A percentile compares a stretch with the other conserved stretches of the same genome.
Evolutionary conservation across 768 basidiomycete genomes (phyloP).

Genomic region (Lentinula raphanica): DNA sequence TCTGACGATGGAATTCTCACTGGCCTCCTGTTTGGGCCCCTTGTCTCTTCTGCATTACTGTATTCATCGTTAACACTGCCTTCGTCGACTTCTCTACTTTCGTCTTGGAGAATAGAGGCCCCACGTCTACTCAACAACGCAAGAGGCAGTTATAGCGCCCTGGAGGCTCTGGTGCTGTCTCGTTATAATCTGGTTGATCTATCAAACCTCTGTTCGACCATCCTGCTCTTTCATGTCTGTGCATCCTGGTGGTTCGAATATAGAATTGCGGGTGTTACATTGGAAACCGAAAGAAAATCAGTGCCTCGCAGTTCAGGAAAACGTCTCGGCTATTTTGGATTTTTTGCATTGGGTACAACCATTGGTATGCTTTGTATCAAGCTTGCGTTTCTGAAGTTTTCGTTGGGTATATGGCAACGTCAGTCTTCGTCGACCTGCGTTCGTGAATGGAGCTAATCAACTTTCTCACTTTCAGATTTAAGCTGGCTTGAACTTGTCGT

Average conservation of each 20-base stretch:
- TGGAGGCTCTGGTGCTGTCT: conserved; percentile 56
- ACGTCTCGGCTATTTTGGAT: conserved; percentile 57
- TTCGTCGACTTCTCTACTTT: conserved; percentile 30
- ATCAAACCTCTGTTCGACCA: conserved; percentile 73
- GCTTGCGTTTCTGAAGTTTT: conserved; percentile 33
- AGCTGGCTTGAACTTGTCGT: conserved; percentile 69
- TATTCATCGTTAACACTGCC: conserved; percentile 41
- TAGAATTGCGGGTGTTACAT: conserved; percentile 25
- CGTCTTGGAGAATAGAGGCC: conserved; percentile 74
- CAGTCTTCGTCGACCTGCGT: conserved; percentile 20
- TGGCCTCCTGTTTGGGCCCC: conserved; percentile 77
- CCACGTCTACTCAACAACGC: conserved; percentile 51
- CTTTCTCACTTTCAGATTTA: conserved; percentile 52
- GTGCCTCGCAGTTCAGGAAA: conserved; percentile 70
- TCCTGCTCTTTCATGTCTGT: conserved; percentile 73
- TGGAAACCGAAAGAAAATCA: conserved; percentile 68
- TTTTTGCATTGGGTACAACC: conserved; percentile 57
- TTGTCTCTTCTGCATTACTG: conserved; percentile 69
- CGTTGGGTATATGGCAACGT: conserved; percentile 69
- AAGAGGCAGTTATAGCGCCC: conserved; percentile 35
- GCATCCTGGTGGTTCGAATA: conserved; percentile 75
- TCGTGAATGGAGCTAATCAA: neutral
- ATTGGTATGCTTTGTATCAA: conserved; percentile 45
- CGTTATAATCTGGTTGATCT: conserved; percentile 76
- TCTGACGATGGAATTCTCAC: conserved; percentile 83